Base-by-base conservation (phyloP, 140 eudicot species). In the Anethum foeniculum region DNA sequence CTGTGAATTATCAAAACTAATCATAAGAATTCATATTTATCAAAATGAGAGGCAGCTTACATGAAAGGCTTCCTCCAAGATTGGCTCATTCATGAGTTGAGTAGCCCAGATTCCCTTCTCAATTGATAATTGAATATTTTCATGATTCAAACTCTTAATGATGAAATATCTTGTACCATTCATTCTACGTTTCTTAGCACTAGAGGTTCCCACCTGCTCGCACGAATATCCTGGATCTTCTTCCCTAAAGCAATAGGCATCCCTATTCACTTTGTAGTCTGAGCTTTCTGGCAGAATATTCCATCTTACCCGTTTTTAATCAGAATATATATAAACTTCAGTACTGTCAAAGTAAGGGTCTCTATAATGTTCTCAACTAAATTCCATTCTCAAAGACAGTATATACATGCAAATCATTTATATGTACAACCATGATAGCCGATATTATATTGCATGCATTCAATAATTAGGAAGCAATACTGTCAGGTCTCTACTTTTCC, bases 71-170 rank as follows among this genome's bases (percentile, higher is more conserved):
- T 92, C 97, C 72, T 94, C 98, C 79, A 92, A 86, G 81, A 94
- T 90, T 16, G 98, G 97, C 87, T 94, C 98, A 41, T 94, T 92
- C 97, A 94, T 86, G 49, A 90, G 90, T 89, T 94, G 98, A 79
- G 98, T 94, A 25, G 98, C 98, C 98, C 97, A 94, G 41, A 92
- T 89, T 73, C 96, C 98, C 81, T 86, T 94, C 78, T 89, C 80
- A 39, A 90, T 71, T 80, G 97, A 94, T 81, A 89, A 82, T 83
- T 89, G 91, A 83, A 94, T 86, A 85, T 92, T 94, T 79, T 92
- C 90, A 84, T 85, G 94, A 85, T 88, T 92, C 85, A 94, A 85
- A 87, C 98, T 92, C 88, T 94, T 94, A 79, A 94, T 94, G 79
- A 94, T 83, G 86, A 94, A 92, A 84, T 92, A 94, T 91, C 93